These are phyloP conservation scores for Fusarium paranaense DNA, from an alignment of 2,329 filamentous ascomycete species.

Conservation along the genomic window DNA sequence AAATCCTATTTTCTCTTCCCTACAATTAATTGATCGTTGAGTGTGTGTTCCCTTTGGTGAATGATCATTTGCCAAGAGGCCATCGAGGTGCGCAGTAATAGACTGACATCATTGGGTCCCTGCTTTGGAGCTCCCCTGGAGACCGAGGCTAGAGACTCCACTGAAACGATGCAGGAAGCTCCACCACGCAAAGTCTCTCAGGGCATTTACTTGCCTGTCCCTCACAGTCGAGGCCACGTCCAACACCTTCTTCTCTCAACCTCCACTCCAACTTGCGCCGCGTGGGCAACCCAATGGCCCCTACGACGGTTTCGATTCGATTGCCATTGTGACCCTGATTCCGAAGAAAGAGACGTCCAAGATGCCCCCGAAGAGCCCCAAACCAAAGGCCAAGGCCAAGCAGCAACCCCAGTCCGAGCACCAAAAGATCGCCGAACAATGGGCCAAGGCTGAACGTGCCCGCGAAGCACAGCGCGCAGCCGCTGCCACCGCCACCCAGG, in stretches of 20 bases:
- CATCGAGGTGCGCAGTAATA: neutral
- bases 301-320: slow-evolving; percentile 18
- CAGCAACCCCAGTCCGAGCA: slow-evolving; percentile 55
- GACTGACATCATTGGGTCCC: slow-evolving; percentile 17
- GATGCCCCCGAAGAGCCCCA: slow-evolving; percentile 46
- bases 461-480: slow-evolving; percentile 58
- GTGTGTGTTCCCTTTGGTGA: neutral
- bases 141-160: slow-evolving; percentile 23
- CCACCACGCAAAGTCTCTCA: slow-evolving; percentile 40
- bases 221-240: slow-evolving; percentile 34
- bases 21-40: neutral
- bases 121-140: slow-evolving; percentile 13
- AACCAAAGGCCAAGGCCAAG: slow-evolving; percentile 42
- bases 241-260: slow-evolving; percentile 10
- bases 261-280: slow-evolving; percentile 18
- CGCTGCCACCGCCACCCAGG: slow-evolving; percentile 43
- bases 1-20: slow-evolving; percentile 1
- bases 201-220: slow-evolving; percentile 20
- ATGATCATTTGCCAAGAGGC: neutral
- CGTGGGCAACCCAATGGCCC: slow-evolving; percentile 44
- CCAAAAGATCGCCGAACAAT: slow-evolving; percentile 65
- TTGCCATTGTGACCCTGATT: slow-evolving; percentile 30
- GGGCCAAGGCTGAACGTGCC: slow-evolving; percentile 63
- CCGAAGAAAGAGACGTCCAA: slow-evolving; percentile 14
- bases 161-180: slow-evolving; percentile 24